A percentile compares a stretch with the other conserved stretches of the same genome.
Evolutionary conservation across 306 rosid species (phyloP).

Genomic region (Erythrophleum fordii): DNA sequence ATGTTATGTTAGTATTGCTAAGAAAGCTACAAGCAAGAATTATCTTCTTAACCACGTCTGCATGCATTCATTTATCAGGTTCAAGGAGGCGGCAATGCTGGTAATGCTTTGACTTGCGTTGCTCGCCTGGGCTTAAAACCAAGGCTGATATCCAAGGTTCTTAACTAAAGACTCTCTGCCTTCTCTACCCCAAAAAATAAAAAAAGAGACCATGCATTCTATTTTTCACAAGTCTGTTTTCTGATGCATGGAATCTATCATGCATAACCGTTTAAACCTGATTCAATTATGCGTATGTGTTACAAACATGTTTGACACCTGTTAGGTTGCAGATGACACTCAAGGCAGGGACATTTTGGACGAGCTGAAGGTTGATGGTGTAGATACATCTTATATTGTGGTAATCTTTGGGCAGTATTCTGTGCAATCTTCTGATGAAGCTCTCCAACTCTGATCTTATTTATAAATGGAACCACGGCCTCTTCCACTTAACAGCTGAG

Average conservation of each 20-base stretch:
- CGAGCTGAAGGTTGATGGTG: conserved; percentile 74
- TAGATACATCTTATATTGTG: conserved; percentile 81
- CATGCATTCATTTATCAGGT: conserved; percentile 56
- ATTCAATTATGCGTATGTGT: conserved; percentile 17
- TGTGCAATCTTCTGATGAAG: conserved; percentile 31
- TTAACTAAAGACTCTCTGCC: not conserved
- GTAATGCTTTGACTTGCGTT: conserved; percentile 80
- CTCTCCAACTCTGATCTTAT: too few species aligned
- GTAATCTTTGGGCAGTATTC: conserved; percentile 46
- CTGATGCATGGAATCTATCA: not conserved
- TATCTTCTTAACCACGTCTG: not conserved
- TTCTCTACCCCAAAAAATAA: not conserved
- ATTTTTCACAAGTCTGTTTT: not conserved
- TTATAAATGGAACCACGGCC: too few species aligned
- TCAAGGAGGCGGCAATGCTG: conserved; percentile 94
- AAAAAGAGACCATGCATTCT: not conserved
- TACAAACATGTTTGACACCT: conserved; percentile 20
- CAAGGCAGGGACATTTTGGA: conserved; percentile 82
- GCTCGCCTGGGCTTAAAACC: conserved; percentile 86
- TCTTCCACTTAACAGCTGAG: too few species aligned
- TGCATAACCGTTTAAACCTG: conserved; percentile 16
- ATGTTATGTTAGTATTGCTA: conserved; percentile 10
- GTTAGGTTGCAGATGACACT: conserved; percentile 79
- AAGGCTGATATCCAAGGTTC: conserved; percentile 85
- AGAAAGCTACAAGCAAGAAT: not conserved